Conservation (phyloP, 2,329 filamentous ascomycete genomes). For the Cordyceps pruinosa region DNA sequence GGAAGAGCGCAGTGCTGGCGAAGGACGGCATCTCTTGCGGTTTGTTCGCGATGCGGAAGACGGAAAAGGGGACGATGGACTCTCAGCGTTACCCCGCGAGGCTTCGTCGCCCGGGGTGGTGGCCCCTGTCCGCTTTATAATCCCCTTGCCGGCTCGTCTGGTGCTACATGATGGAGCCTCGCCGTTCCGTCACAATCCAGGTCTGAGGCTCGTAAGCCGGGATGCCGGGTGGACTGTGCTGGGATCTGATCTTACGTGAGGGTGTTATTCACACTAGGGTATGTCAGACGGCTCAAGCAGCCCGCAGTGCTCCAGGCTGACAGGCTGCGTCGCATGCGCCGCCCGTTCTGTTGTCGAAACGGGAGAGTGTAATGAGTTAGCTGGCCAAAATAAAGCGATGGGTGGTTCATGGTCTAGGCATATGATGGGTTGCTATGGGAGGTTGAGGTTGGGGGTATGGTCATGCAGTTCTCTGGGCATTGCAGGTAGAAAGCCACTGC, state of each 20-base stretch:
- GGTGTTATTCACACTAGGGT: neutral
- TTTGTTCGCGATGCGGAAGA: neutral
- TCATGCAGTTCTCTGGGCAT: too few species aligned
- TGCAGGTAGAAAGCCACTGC: too few species aligned
- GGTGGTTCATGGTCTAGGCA: too few species aligned
- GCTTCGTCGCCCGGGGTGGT: neutral
- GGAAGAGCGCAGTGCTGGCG: neutral
- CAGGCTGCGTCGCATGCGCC: too few species aligned
- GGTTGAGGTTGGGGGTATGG: too few species aligned
- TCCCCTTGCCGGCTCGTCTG: too few species aligned
- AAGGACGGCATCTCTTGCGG: neutral
- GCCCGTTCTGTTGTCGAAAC: too few species aligned
- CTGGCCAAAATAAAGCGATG: too few species aligned
- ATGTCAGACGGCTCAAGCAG: too few species aligned
- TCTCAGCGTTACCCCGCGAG: neutral
- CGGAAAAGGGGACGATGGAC: neutral
- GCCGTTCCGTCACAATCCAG: neutral
- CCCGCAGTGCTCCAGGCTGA: too few species aligned
- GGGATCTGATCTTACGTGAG: slow-evolving; percentile 7
- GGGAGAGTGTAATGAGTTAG: neutral
- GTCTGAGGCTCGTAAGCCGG: neutral
- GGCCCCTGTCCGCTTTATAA: neutral
- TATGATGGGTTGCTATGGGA: too few species aligned
- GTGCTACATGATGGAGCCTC: neutral
- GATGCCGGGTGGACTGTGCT: neutral